These are phyloP conservation scores for Botrytis squamosa DNA, from an alignment of 2,329 filamentous ascomycete species.

Conservation along the genomic window DNA sequence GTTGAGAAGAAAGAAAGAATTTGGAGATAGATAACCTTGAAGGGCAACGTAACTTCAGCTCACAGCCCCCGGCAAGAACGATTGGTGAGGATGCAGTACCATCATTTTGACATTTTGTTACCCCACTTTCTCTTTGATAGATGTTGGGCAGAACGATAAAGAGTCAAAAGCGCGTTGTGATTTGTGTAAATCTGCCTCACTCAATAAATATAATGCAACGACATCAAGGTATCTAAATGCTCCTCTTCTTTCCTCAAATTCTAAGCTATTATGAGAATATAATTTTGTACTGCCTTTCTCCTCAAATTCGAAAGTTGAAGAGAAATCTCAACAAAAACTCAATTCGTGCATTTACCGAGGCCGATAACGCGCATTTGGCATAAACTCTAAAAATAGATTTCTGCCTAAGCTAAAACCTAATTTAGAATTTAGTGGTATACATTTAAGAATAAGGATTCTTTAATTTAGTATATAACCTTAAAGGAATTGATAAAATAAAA, in stretches of 20 bases:
- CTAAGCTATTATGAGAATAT: neutral
- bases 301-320: neutral
- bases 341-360: neutral
- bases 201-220: neutral
- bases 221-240: neutral
- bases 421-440: too few species aligned
- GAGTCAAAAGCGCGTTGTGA: neutral
- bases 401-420: too few species aligned
- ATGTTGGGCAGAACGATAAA: neutral
- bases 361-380: too few species aligned
- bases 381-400: too few species aligned
- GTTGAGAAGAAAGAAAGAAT: neutral
- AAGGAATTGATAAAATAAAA: too few species aligned
- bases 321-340: neutral
- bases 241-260: neutral
- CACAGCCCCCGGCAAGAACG: neutral
- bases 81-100: neutral
- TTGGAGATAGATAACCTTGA: neutral
- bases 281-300: neutral
- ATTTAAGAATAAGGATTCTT: too few species aligned
- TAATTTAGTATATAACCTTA: too few species aligned
- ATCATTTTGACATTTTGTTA: neutral
- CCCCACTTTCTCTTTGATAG: conserved; percentile 1
- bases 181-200: neutral
- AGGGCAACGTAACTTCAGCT: neutral